Conservation (phyloP, 73 alveolate species). For the Durusdinium trenchii region DNA sequence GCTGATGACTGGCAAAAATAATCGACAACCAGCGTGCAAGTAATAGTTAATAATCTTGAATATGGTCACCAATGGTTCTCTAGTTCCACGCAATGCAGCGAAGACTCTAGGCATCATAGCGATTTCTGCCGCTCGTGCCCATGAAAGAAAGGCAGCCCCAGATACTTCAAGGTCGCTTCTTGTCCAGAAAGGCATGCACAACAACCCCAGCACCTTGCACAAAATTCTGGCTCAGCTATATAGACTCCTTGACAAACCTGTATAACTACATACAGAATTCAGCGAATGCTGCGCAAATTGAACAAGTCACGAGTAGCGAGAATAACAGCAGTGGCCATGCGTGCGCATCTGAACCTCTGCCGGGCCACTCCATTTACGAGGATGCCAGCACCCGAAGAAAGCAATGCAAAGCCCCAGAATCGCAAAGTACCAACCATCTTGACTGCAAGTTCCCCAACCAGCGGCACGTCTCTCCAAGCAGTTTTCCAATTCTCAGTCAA, state of each 20-base stretch:
- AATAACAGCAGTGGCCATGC: not conserved
- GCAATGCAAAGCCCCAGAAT: constrained; percentile 86
- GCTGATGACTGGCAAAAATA: too few species aligned
- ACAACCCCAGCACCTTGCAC: constrained; percentile 61
- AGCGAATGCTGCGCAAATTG: not conserved
- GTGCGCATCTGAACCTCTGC: not conserved
- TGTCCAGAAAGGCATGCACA: constrained; percentile 71
- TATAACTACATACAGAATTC: not conserved
- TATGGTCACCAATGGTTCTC: too few species aligned
- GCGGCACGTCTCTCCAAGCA: constrained; percentile 77
- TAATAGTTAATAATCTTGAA: too few species aligned
- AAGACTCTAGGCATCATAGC: constrained; percentile 83
- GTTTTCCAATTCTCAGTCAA: constrained; percentile 62
- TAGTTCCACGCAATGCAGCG: not conserved
- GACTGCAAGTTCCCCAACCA: constrained; percentile 49
- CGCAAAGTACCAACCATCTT: not conserved
- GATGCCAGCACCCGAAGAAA: constrained; percentile 36
- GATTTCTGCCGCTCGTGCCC: constrained; percentile 88
- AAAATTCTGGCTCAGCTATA: too few species aligned
- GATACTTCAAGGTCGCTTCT: constrained; percentile 3
- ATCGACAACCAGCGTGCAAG: too few species aligned
- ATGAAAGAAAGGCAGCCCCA: constrained; percentile 57
- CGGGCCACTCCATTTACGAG: constrained; percentile 64
- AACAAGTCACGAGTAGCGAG: not conserved
- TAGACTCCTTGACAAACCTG: not conserved